These are phyloP conservation scores for Pezicula rhizophila DNA, from an alignment of 2,329 filamentous ascomycete species.

Conservation along the genomic window DNA sequence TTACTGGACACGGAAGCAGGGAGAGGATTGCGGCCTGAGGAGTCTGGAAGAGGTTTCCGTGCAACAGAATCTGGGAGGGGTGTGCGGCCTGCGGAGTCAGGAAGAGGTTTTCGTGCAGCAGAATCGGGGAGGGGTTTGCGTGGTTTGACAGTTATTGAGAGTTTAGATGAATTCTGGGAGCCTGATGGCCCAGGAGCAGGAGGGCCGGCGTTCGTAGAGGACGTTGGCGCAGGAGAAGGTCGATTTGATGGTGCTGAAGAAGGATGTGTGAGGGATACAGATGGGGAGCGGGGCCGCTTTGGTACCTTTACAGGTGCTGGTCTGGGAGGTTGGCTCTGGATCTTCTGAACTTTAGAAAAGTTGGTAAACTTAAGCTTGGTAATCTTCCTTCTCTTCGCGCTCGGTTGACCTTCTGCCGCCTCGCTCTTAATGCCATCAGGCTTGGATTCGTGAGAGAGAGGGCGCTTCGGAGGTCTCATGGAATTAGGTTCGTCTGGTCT, in stretches of 20 bases:
- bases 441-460: constrained; percentile 8
- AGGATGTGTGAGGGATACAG: constrained; percentile 8
- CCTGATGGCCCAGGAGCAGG: constrained; percentile 7
- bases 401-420: constrained; percentile 6
- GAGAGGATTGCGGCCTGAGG: constrained; percentile 3
- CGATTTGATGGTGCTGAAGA: constrained; percentile 13
- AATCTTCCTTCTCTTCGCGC: constrained; percentile 9
- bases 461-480: constrained; percentile 19
- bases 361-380: constrained; percentile 11
- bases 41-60: constrained; percentile 4
- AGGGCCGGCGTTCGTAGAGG: constrained; percentile 5
- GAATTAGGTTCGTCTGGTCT: background rate
- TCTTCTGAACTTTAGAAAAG: constrained; percentile 10
- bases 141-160: constrained; percentile 3
- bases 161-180: constrained; percentile 6
- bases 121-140: constrained; percentile 14
- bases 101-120: constrained; percentile 9
- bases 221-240: constrained; percentile 10
- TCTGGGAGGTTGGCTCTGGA: constrained; percentile 15
- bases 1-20: background rate
- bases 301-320: constrained; percentile 7
- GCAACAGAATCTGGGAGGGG: constrained; percentile 1
- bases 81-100: constrained; percentile 4
- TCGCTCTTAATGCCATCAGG: constrained; percentile 1
- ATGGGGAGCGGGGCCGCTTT: constrained; percentile 2